These are phyloP conservation scores for Helicocarpus griseus DNA, from an alignment of 2,329 filamentous ascomycete genomes.

Conservation along the genomic window DNA sequence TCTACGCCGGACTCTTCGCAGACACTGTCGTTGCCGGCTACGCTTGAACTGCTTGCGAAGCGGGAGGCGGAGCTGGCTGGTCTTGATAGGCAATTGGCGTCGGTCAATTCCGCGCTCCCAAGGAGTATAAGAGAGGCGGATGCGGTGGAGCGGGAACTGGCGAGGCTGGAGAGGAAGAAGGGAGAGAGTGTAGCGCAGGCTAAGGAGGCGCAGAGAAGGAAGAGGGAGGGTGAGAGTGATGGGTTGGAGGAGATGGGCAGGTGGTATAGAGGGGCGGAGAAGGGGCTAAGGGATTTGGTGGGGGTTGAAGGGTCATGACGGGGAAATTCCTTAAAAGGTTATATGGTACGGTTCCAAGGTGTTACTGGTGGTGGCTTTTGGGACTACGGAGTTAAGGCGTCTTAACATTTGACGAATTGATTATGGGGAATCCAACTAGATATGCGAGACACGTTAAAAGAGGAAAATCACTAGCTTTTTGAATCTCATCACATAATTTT, in stretches of 20 bases:
- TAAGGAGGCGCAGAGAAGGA: slow-evolving; percentile 36
- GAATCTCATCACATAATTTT: not conserved
- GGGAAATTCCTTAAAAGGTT: not conserved
- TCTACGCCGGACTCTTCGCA: slow-evolving; percentile 22
- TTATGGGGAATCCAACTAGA: not conserved
- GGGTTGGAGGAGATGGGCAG: slow-evolving; percentile 37
- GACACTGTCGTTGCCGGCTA: slow-evolving; percentile 32
- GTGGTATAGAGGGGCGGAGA: slow-evolving; percentile 36
- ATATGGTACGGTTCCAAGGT: not conserved
- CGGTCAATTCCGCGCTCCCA: slow-evolving; percentile 35
- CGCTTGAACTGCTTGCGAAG: slow-evolving; percentile 30
- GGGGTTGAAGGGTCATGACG: slow-evolving; percentile 18
- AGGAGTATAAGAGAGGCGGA: slow-evolving; percentile 36
- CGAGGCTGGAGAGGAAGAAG: slow-evolving; percentile 34
- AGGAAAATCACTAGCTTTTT: not conserved
- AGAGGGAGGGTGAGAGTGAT: slow-evolving; percentile 36
- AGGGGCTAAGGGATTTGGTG: slow-evolving; percentile 31
- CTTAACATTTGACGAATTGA: not conserved
- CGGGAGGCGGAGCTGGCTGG: slow-evolving; percentile 32
- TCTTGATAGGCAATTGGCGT: slow-evolving; percentile 32
- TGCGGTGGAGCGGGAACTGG: slow-evolving; percentile 35
- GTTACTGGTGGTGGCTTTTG: not conserved
- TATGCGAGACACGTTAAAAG: not conserved
- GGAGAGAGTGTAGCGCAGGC: slow-evolving; percentile 37
- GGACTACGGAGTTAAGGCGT: not conserved